Percentiles rank a stretch among this genome's conserved stretches.
Conservation (phyloP, 306 rosid species). For the Prinsepia uniflora region DNA sequence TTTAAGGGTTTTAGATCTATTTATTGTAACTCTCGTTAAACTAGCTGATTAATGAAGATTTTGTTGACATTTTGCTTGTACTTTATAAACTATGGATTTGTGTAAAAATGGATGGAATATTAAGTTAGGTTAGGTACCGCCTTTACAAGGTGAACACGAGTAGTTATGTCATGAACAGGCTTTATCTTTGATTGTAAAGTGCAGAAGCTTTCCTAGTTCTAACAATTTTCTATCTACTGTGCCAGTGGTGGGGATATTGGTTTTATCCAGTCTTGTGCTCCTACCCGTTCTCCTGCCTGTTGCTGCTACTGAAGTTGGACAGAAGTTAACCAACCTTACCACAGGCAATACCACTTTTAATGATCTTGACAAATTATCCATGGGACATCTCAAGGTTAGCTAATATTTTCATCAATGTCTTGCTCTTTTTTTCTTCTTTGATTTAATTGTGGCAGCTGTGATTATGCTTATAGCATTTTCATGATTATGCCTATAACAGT, state of each 20-base stretch:
- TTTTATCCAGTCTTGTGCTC: constrained; percentile 63
- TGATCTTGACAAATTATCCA: constrained; percentile 68
- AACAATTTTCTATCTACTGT: constrained; percentile 19
- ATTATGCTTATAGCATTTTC: not conserved
- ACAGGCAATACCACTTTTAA: constrained; percentile 52
- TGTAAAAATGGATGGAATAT: not conserved
- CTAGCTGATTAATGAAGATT: not conserved
- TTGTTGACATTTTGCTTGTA: not conserved
- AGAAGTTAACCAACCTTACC: constrained; percentile 1
- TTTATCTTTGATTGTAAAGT: not conserved
- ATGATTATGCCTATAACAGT: not conserved
- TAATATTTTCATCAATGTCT: not conserved
- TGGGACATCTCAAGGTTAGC: constrained; percentile 61
- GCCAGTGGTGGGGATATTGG: constrained; percentile 67
- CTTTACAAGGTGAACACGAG: not conserved
- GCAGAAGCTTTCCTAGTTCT: not conserved
- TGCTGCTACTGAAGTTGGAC: constrained; percentile 52
- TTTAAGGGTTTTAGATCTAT: not conserved
- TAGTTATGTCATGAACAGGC: not conserved
- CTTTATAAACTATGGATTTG: too few species aligned
- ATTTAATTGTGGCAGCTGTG: not conserved
- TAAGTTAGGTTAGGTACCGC: not conserved
- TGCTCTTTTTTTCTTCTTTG: not conserved
- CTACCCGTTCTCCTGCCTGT: constrained; percentile 81
- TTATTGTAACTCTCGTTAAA: not conserved